Base-by-base conservation (phyloP, 2,329 filamentous ascomycete species). In the Colletotrichum trifolii region DNA sequence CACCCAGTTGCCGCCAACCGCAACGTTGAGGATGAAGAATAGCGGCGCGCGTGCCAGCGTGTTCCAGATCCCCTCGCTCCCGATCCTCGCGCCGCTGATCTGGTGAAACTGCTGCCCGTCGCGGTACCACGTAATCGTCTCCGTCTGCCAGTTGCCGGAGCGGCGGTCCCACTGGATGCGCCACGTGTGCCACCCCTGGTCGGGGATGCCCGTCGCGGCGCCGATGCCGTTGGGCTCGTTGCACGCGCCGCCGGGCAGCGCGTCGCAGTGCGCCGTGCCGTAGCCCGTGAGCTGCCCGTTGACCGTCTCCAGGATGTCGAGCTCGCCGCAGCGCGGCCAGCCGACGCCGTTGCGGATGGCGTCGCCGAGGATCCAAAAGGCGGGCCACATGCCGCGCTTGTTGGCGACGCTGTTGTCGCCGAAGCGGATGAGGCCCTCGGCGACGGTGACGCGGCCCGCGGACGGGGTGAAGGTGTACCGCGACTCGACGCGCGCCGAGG, bases 361-460 rank as follows among this genome's bases (percentile, higher is more conserved):
- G 63, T 82, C 76, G 10, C 83, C 83, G 1, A 85, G 78, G 57
- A 83, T 73, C 83, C 83, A 85, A 70, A 85, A 85, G 4, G 83
- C 83, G 2, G 83, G 83, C 83, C 83, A 85, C 67, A 85, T 76
- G 11, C 83, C 83, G 68, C 81, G 76, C 74, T 83, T 83, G 53
- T 77, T 75, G 36, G 68, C 68, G 13, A 71, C 62, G 10, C 73
- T 57, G 15, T 72, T 68, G 34, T 73, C 62, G 38, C 83, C 83
- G 66, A 83, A 82, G 8, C 82, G 79, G 57, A 85, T 74, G 46
- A 73, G 73, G 9, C 79, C 79, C 72, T 85, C 81, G 52, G 79
- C 77, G 38, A 81, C 71, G 42, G 83, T 82, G 50, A 72, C 69
- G 39, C 73, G 73, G 52, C 80, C 81, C 1, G 77, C 71, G 13